Evolutionary conservation across 2,329 filamentous ascomycete genomes (phyloP).

Genomic region (Penicillium freii): DNA sequence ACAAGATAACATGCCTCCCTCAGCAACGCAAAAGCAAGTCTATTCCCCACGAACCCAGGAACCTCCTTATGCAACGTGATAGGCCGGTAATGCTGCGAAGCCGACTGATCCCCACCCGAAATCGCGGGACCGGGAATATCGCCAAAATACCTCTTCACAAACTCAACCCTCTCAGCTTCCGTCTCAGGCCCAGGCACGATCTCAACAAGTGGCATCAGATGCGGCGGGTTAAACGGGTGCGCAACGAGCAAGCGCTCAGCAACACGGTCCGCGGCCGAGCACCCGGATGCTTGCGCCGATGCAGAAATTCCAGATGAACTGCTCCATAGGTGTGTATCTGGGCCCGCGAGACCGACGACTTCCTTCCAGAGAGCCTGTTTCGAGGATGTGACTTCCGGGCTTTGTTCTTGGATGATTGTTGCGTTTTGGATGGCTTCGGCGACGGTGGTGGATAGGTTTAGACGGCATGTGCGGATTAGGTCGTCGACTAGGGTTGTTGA

Average conservation of each 20-base stretch:
- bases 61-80: conserved; percentile 53
- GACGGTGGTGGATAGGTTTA: conserved; percentile 39
- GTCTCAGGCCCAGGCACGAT: conserved; percentile 54
- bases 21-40: conserved; percentile 57
- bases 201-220: conserved; percentile 61
- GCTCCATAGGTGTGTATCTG: conserved; percentile 54
- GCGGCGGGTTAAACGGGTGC: conserved; percentile 62
- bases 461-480: conserved; percentile 25
- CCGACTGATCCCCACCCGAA: background rate
- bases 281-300: conserved; percentile 42
- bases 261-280: conserved; percentile 36
- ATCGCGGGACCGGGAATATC: conserved; percentile 12
- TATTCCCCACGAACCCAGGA: conserved; percentile 58
- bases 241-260: conserved; percentile 52
- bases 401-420: conserved; percentile 59
- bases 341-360: conserved; percentile 48
- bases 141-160: conserved; percentile 43
- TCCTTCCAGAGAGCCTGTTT: conserved; percentile 54
- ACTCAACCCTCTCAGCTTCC: conserved; percentile 26
- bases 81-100: conserved; percentile 35
- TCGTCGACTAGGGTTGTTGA: conserved; percentile 19
- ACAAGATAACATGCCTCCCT: conserved; percentile 58
- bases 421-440: conserved; percentile 47
- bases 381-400: conserved; percentile 54
- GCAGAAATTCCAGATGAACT: conserved; percentile 59